Evolutionary conservation across 306 rosid genomes (phyloP).

Genomic region (Nissolia schottii): DNA sequence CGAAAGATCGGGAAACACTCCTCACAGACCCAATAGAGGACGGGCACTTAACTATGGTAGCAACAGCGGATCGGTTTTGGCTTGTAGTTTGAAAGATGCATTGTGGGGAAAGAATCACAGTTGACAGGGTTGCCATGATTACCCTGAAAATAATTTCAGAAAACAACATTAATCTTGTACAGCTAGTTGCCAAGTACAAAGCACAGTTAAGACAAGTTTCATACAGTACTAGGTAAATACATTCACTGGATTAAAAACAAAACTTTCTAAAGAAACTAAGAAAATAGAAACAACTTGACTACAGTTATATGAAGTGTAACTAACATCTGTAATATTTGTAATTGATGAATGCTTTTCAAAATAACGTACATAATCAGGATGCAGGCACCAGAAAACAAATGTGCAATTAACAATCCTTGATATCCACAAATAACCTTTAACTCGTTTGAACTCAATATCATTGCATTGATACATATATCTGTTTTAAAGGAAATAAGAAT

Average conservation of each 20-base stretch:
- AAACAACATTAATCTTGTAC: slow-evolving; percentile 3
- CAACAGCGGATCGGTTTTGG: slow-evolving; percentile 19
- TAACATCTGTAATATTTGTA: background rate
- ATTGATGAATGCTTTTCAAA: background rate
- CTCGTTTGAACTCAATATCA: background rate
- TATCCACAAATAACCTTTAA: background rate
- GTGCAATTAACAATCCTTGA: background rate
- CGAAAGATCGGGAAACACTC: slow-evolving; percentile 43
- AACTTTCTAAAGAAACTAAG: slow-evolving; percentile 6
- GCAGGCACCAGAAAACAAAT: background rate
- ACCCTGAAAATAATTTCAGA: slow-evolving; percentile 39
- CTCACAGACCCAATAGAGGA: slow-evolving; percentile 45
- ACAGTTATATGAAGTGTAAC: background rate
- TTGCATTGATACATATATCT: background rate
- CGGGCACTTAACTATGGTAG: slow-evolving; percentile 41
- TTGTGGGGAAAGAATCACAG: slow-evolving; percentile 37
- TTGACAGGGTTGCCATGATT: slow-evolving; percentile 55
- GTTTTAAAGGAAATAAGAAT: background rate
- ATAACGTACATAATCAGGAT: background rate
- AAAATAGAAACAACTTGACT: background rate
- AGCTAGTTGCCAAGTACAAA: background rate
- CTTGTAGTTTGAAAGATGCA: slow-evolving; percentile 35
- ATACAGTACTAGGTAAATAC: background rate
- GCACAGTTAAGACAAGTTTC: background rate
- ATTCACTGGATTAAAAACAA: background rate